Base-by-base conservation (phyloP, 495 filamentous ascomycete species). In the Talaromyces trachyspermus region DNA sequence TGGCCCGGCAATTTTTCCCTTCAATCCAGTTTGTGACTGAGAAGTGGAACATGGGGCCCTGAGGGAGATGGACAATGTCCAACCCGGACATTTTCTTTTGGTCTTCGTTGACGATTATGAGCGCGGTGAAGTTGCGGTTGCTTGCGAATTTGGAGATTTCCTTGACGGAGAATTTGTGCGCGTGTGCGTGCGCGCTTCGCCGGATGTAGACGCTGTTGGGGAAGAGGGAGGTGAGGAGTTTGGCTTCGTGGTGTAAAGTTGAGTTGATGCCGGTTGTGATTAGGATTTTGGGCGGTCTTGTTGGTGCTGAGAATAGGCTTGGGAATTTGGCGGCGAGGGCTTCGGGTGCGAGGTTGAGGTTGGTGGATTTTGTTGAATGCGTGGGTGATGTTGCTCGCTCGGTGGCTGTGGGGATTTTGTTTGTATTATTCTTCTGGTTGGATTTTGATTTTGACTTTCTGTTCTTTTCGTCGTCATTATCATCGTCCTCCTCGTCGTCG, bases 31-130 rank as follows among this genome's bases (percentile, higher is more conserved):
- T 92, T 35, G 78, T 79, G 51, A 95, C 82, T 26, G 68, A 76
- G 69, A 92, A 94, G 53, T 90, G 85, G 62, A 95, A 91, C 29
- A 87, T 91, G 2, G 94, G 89, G 0, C 92, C 94, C 0, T 71
- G 57, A 0, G 92, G 87, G 0, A 98, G 68, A 59, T 95, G 88
- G 6, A 94, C 75, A 29, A 97, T 75, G 4, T 85, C 85, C 14
- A 98, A 60, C 0, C 83, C 85, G 19, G 79, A 77, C 0, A 87
- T 82, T 47, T 72, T 76, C 67, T 97, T 96, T 35, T 77, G 74
- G 55, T 95, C 89, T 60, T 96, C 88, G 48, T 86, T 83, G 4
- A 95, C 68, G 14, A 97, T 78, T 12, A 94, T 59, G 1, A 98
- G 63, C 19, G 86, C 74, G 0, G 88, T 94, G 65, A 84, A 97